Conservation (phyloP, 2,329 filamentous ascomycete genomes). For the Colletotrichum kahawae region DNA sequence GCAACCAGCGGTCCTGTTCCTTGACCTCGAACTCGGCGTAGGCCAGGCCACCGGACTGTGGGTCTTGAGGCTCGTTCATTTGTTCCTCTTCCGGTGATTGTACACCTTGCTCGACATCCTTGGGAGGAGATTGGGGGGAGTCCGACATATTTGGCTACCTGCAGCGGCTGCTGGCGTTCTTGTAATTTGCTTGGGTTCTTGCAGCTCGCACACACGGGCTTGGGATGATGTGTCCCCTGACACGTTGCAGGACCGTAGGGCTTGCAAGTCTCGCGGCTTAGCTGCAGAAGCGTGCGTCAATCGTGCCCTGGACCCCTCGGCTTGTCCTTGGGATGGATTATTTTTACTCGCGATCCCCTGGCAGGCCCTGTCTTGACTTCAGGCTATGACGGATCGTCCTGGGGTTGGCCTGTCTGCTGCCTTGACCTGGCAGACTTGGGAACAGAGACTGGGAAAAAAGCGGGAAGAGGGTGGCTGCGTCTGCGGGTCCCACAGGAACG, state of each 20-base stretch:
- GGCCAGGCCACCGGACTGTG: conserved; percentile 75
- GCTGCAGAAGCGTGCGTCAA: conserved; percentile 63
- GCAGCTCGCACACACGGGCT: conserved; percentile 60
- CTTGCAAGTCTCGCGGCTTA: conserved; percentile 57
- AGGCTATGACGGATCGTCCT: conserved; percentile 48
- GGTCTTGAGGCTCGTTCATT: conserved; percentile 87
- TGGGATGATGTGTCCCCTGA: conserved; percentile 66
- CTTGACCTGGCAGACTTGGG: conserved; percentile 29
- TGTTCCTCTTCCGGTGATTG: conserved; percentile 94
- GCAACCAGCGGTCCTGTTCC: conserved; percentile 99
- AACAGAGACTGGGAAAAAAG: conserved; percentile 29
- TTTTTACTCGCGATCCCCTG: conserved; percentile 38
- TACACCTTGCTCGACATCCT: conserved; percentile 92
- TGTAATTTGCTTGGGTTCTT: conserved; percentile 60
- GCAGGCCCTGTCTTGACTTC: conserved; percentile 37
- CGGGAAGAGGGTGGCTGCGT: conserved; percentile 37
- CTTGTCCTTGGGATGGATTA: conserved; percentile 24
- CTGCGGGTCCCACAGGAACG: conserved; percentile 38
- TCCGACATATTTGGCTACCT: conserved; percentile 90
- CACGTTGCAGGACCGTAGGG: conserved; percentile 65
- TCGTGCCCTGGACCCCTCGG: conserved; percentile 34
- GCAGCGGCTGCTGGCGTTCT: conserved; percentile 68
- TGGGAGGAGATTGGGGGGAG: conserved; percentile 83
- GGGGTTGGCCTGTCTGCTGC: conserved; percentile 25
- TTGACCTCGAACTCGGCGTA: conserved; percentile 95